These are phyloP conservation scores for Vitrella brassicaformis DNA, from an alignment of 73 alveolate genomes.

Conservation along the genomic window DNA sequence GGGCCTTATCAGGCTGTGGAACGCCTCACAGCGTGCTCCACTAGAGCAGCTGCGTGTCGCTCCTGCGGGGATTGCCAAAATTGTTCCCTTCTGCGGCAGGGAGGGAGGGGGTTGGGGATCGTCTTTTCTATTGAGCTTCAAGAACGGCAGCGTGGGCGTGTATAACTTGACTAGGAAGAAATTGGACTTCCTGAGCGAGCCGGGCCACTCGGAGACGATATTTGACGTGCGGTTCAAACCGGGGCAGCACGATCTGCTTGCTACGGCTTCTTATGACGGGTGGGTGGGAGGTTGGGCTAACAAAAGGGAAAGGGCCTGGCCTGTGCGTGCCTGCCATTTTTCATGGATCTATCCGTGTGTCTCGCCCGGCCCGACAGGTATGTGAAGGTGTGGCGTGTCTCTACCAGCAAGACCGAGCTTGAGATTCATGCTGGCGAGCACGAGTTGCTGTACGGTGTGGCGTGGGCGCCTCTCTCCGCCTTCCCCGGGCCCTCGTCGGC, in stretches of 20 bases:
- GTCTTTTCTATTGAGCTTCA: slow-evolving; percentile 43
- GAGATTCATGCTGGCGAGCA: too few relatives aligned
- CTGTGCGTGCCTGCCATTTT: too few relatives aligned
- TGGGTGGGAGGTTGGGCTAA: slow-evolving; percentile 70
- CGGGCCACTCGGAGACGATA: slow-evolving; percentile 74
- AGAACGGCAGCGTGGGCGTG: slow-evolving; percentile 59
- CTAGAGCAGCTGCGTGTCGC: slow-evolving; percentile 52
- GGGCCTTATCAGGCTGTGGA: slow-evolving; percentile 60
- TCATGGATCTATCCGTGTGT: too few relatives aligned
- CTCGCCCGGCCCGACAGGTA: too few relatives aligned
- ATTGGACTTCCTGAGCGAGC: slow-evolving; percentile 50
- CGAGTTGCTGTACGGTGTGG: too few relatives aligned
- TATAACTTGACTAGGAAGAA: slow-evolving; percentile 47
- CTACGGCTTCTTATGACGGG: slow-evolving; percentile 73
- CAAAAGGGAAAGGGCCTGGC: too few relatives aligned
- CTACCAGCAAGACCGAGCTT: too few relatives aligned
- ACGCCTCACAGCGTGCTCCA: slow-evolving; percentile 57
- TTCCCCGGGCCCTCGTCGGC: too few relatives aligned
- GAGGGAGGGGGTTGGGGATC: too few relatives aligned
- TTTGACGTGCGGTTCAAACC: slow-evolving; percentile 74
- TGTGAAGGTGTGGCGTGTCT: too few relatives aligned
- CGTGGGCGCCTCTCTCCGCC: too few relatives aligned
- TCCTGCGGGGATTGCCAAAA: slow-evolving; percentile 45
- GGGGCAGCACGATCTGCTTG: slow-evolving; percentile 51
- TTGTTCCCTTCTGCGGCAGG: slow-evolving; percentile 38